Evolutionary conservation across 2,329 filamentous ascomycete genomes (phyloP).

Genomic region (Fusarium marasasianum): DNA sequence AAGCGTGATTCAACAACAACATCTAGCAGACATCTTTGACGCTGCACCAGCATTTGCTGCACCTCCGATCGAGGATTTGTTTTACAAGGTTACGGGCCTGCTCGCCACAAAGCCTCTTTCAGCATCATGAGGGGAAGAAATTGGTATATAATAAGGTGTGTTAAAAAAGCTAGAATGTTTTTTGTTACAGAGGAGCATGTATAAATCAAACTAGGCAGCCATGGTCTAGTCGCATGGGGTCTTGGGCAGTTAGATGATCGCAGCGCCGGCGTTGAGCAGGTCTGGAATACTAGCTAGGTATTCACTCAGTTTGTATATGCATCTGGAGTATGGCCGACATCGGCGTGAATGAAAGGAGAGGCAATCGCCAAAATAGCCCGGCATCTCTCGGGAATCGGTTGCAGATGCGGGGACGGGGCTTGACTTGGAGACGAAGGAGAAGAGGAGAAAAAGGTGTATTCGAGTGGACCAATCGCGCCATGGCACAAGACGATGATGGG

Average conservation of each 20-base stretch:
- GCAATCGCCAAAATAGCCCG: conserved; percentile 27
- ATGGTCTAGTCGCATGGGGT: conserved; percentile 20
- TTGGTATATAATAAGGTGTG: conserved; percentile 18
- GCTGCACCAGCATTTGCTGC: conserved; percentile 73
- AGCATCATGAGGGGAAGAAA: conserved; percentile 31
- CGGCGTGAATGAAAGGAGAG: conserved; percentile 15
- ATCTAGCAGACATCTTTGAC: conserved; percentile 76
- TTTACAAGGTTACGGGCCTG: conserved; percentile 72
- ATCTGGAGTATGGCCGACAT: conserved; percentile 19
- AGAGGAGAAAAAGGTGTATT: conserved; percentile 27
- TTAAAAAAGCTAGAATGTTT: conserved; percentile 21
- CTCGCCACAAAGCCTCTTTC: conserved; percentile 66
- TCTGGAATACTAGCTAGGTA: conserved; percentile 18
- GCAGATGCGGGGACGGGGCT: conserved; percentile 23
- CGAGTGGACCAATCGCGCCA: conserved; percentile 50
- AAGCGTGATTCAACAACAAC: conserved; percentile 73
- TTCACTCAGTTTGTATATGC: conserved; percentile 7
- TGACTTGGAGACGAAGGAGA: conserved; percentile 13
- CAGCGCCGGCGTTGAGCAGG: conserved; percentile 31
- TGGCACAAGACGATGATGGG: conserved; percentile 40
- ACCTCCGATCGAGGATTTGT: conserved; percentile 78
- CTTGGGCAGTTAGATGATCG: conserved; percentile 11
- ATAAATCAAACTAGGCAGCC: conserved; percentile 27
- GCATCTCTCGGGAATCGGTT: conserved; percentile 26
- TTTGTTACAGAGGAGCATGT: conserved; percentile 18